Percentiles rank a stretch among this genome's conserved stretches.
phyloP scores from a whole-genome alignment of 768 basidiomycete genomes.

The Multifurca ochricompacta region DNA sequence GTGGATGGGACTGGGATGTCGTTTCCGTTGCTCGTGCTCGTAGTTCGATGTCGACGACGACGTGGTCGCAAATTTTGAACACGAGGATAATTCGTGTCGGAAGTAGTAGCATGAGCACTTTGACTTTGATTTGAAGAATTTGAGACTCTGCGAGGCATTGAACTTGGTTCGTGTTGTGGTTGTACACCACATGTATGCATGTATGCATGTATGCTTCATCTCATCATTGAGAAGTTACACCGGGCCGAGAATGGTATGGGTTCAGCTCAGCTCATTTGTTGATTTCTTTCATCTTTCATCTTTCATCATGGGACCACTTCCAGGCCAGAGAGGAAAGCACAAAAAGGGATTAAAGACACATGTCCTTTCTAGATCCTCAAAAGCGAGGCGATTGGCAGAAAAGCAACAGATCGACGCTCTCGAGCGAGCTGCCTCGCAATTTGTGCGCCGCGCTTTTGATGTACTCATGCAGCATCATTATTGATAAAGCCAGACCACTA shows the following conservation, averaged over 20 bases:
- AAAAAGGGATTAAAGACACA: slow-evolving; percentile 7
- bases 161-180: neutral
- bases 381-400: slow-evolving; percentile 14
- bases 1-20: slow-evolving; percentile 16
- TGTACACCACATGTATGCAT: too few species aligned
- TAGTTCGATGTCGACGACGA: slow-evolving; percentile 11
- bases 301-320: slow-evolving; percentile 15
- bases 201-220: too few species aligned
- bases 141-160: neutral
- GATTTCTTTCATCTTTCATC: neutral
- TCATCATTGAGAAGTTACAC: too few species aligned
- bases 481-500: slow-evolving; percentile 9
- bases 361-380: slow-evolving; percentile 6
- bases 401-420: slow-evolving; percentile 18
- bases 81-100: slow-evolving; percentile 8
- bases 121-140: slow-evolving; percentile 5
- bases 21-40: slow-evolving; percentile 11
- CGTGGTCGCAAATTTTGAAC: slow-evolving; percentile 9
- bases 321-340: slow-evolving; percentile 2
- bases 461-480: neutral
- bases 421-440: slow-evolving; percentile 13
- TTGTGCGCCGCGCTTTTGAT: slow-evolving; percentile 10
- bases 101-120: neutral
- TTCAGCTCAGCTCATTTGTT: too few species aligned
- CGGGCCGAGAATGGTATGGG: too few species aligned